Evolutionary conservation across 2,329 filamentous ascomycete species (phyloP), one percentile per base, ranked within the genome.

Genomic region (Phaeosphaeriaceae sp.): DNA sequence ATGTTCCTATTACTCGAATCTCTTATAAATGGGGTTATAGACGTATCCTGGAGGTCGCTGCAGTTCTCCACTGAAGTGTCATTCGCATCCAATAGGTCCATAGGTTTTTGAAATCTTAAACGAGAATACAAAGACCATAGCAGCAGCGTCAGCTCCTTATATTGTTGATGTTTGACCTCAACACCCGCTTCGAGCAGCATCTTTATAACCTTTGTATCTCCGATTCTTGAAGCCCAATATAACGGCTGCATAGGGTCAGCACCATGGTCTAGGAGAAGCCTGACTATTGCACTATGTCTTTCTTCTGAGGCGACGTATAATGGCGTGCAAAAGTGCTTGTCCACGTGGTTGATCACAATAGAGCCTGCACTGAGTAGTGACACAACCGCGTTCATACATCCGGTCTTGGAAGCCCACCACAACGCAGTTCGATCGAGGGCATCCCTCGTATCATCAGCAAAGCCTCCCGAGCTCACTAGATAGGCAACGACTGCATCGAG

Each of bases 401-500:
- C 50, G 11, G 56, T 57, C 51, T 40, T 47, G 9, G 51, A 45
- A 48, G 56, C 60, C 54, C 51, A 56, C 45, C 44, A 65, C 36
- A 65, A 44, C 31, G 48, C 10, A 1, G 58, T 65, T 21, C 40
- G 15, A 13, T 46, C 53, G 1, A 48, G 41, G 1, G 22, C 15
- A 52, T 61, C 57, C 22, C 61, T 63, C 21, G 40, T 56, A 19
- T 61, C 48, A 25, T 67, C 33, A 7, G 66, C 51, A n/a, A 59
- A 57, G 53, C n/a, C 42, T 21, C 63, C 54, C 48, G 61, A 50
- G 60, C 57, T 21, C 70, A 57, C 21, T 71, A 62, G 19, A 68
- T 53, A 21, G 57, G 58, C 48, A 27, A 69, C 40, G 25, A 69
- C 53, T 24, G 57, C 54, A 51, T 65, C 58, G 53, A 70, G 45